Base-by-base conservation (phyloP, 208 protist genomes). In the Crithidia thermophila region DNA sequence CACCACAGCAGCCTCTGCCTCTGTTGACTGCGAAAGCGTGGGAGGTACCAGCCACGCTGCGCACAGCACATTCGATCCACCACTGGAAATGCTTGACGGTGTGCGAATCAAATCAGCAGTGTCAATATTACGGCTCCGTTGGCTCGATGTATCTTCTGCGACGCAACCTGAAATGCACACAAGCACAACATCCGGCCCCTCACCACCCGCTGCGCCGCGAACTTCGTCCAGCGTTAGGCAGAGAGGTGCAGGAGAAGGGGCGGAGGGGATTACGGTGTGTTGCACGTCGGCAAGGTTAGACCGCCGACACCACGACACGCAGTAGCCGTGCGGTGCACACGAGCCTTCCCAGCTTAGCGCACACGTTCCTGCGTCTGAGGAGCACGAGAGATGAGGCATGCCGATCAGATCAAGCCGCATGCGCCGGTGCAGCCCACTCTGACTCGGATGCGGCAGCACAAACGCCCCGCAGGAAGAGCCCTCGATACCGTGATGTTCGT, bases 261-360 rank as follows among this genome's bases (percentile, higher is more conserved):
- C n/a, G n/a, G 57, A 25, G 3, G 57, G 42, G 11, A 63, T 2
- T 8, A 10, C 34, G 1, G 49, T 31, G 47, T 68, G 62, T 18
- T 33, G 23, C 40, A 68, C 27, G 11, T 36, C 36, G 3, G 1
- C 23, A 18, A 14, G 20, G 14, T 21, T 36, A 0, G 39, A 7
- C 21, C 51, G 59, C 20, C 47, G 18, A 39, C 62, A 68, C 62
- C 62, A 68, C 37, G 62, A 68, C 3, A 68, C 21, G 18, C 34
- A 14, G 25, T 51, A 68, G 40, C 62, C 51, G 27, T n/a, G 3
- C 10, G 13, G 27, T n/a, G n/a, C n/a, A 31, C 62, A 52, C 2
- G 62, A 60, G 13, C 62, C 62, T 9, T 50, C 52, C 62, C 62
- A 68, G 18, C 18, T 16, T 11, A 68, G 21, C 27, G 50, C 55